Percentiles rank a stretch among this genome's conserved stretches.
These are phyloP conservation scores for Trichoderma pleuroti DNA, from an alignment of 2,329 filamentous ascomycete species.

Conservation along the genomic window DNA sequence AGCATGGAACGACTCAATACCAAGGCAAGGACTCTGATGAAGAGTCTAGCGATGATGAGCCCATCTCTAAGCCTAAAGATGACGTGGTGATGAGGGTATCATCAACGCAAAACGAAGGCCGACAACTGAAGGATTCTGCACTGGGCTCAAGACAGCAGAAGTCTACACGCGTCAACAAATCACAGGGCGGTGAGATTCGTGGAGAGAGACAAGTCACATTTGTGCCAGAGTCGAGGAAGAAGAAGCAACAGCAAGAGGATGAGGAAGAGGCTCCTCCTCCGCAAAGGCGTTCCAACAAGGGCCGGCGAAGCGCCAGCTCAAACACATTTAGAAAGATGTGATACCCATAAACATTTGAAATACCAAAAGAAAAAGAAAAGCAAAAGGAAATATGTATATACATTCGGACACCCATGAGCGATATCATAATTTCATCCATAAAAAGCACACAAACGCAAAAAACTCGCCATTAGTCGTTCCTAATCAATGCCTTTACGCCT, in stretches of 20 bases:
- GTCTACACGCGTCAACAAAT: conserved; percentile 44
- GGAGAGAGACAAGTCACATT: conserved; percentile 71
- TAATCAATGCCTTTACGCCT: neutral
- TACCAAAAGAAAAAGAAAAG: conserved; percentile 9
- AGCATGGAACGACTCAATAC: conserved; percentile 36
- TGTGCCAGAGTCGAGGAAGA: conserved; percentile 55
- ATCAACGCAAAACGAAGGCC: conserved; percentile 60
- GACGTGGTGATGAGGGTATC: conserved; percentile 63
- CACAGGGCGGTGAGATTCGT: conserved; percentile 47
- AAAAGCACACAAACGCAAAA: neutral
- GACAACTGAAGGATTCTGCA: conserved; percentile 52
- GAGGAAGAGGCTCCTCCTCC: conserved; percentile 31
- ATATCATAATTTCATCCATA: conserved; percentile 15
- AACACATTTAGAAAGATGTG: conserved; percentile 70
- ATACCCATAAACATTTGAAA: conserved; percentile 25
- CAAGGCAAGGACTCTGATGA: conserved; percentile 43
- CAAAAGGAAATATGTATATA: conserved; percentile 15
- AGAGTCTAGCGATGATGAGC: conserved; percentile 38
- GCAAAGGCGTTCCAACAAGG: conserved; percentile 35
- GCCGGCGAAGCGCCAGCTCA: conserved; percentile 67
- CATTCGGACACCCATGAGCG: conserved; percentile 19
- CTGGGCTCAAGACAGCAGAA: conserved; percentile 56
- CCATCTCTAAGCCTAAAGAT: conserved; percentile 31
- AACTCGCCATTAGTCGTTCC: conserved; percentile 2
- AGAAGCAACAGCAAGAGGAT: conserved; percentile 37